These are phyloP conservation scores for Flaveria ramosissima DNA, from an alignment of 129 eudicot genomes.

Conservation along the genomic window DNA sequence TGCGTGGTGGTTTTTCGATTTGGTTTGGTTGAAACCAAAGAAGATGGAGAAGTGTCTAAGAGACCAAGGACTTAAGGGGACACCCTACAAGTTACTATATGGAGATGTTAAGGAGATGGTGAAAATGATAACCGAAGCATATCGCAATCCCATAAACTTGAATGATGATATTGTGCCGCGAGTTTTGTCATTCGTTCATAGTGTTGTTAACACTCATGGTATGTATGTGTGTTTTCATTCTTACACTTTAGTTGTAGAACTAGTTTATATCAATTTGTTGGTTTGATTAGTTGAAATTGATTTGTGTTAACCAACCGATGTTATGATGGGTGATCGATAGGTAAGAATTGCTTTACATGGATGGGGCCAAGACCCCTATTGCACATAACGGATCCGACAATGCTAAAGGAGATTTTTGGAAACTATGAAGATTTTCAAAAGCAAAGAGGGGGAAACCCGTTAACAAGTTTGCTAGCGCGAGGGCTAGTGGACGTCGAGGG, in stretches of 20 bases:
- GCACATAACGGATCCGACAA: slow-evolving; percentile 31
- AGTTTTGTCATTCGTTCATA: slow-evolving; percentile 21
- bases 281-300: too few species aligned
- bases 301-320: background rate
- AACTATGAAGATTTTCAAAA: slow-evolving; percentile 31
- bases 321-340: slow-evolving; percentile 22
- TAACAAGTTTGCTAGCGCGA: slow-evolving; percentile 25
- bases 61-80: slow-evolving; percentile 34
- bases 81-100: slow-evolving; percentile 27
- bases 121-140: slow-evolving; percentile 25
- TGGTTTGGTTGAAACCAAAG: slow-evolving; percentile 34
- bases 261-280: background rate
- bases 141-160: slow-evolving; percentile 26
- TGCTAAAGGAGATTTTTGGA: slow-evolving; percentile 29
- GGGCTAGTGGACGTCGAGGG: slow-evolving; percentile 34
- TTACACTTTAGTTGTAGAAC: background rate
- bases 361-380: slow-evolving; percentile 33
- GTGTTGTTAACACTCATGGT: slow-evolving; percentile 19
- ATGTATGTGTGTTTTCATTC: background rate
- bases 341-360: slow-evolving; percentile 44
- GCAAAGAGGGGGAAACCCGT: slow-evolving; percentile 36
- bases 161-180: slow-evolving; percentile 31
- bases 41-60: slow-evolving; percentile 27
- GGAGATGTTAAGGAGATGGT: slow-evolving; percentile 35
- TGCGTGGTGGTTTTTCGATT: slow-evolving; percentile 24